Conservation (phyloP, 2,329 filamentous ascomycete species). For the Fusarium sp. region DNA sequence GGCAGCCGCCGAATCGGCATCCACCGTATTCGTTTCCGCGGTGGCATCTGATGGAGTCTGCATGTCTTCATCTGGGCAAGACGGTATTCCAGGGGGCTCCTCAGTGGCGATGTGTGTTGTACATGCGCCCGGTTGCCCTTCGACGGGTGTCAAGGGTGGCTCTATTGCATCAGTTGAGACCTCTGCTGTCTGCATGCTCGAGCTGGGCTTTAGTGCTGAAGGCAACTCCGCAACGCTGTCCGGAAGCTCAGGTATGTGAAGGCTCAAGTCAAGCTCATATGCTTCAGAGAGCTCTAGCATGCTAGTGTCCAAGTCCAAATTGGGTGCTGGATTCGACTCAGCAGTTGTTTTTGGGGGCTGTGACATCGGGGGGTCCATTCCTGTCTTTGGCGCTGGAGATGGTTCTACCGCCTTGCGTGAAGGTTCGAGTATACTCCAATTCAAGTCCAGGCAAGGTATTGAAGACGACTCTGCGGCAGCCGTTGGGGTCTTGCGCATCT, state of each 20-base stretch:
- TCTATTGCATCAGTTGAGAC: neutral
- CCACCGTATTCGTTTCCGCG: slow-evolving; percentile 9
- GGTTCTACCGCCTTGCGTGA: neutral
- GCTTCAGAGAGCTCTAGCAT: neutral
- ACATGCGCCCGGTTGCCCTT: neutral
- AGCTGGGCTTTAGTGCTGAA: slow-evolving; percentile 6
- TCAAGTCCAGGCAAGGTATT: neutral
- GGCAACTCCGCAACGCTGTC: slow-evolving; percentile 37
- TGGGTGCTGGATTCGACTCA: neutral
- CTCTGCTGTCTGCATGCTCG: neutral
- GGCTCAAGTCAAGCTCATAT: neutral
- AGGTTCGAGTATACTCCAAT: neutral
- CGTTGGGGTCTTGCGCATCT: neutral
- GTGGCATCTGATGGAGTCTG: slow-evolving; percentile 6
- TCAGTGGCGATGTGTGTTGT: neutral
- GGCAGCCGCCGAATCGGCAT: slow-evolving; percentile 24
- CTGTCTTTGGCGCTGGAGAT: neutral
- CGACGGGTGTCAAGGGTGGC: neutral
- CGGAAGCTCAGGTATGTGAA: neutral
- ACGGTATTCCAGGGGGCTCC: neutral
- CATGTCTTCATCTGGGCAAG: slow-evolving; percentile 1
- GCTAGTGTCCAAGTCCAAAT: neutral
- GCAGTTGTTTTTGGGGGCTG: neutral
- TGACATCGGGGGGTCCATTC: neutral
- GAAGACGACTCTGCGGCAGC: neutral